Evolutionary conservation across 2,329 filamentous ascomycete genomes (phyloP), one percentile per base, ranked within the genome.

Genomic region (Ophiostoma sp.): DNA sequence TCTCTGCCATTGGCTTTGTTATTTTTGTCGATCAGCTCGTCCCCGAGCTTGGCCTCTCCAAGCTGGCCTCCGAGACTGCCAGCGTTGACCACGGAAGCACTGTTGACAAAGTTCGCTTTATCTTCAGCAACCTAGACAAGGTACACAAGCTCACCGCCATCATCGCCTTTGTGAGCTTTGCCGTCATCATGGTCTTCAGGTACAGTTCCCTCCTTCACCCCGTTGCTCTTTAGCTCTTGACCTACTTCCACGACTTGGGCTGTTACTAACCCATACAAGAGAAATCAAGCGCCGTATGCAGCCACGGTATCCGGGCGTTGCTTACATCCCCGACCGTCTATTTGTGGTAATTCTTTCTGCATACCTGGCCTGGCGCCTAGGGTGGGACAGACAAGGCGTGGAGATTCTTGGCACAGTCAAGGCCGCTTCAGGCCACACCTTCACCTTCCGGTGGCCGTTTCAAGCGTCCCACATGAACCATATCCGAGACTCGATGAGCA

Each of bases 1-100:
- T 99, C 82, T 97, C 93, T 73, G 96, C 96, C 69, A 97, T 99
- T 80, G 96, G 96, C 68, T 93, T 98, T 72, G 95, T 98, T 76
- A 98, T 99, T 80, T 90, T 97, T 52, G 93, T 98, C 48, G 96
- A 98, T 81, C 96, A 99, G 82, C 84, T 97, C 61, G 93, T 98
- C 71, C 95, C 95, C 0, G 94, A 98, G 81, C 87, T 97, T 78
- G 96, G 96, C 0, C 86, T 99, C 28, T 87, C 86, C 50, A 83
- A 86, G 0, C 82, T 90, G 22, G 93, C 94, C 0, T 89, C 89
- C 70, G 83, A 91, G 19, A 80, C 81, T 2, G 84, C 85, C 1
- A 87, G 88, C n/a, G 88, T 94, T 2, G 88, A 89, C 59, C 95
- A 98, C 79, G 94, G 93, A 19, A 98, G 93, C 80, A 95, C 92